Conservation (phyloP, 1,139 yeast genomes). For the Geotrichum bryndzae region DNA sequence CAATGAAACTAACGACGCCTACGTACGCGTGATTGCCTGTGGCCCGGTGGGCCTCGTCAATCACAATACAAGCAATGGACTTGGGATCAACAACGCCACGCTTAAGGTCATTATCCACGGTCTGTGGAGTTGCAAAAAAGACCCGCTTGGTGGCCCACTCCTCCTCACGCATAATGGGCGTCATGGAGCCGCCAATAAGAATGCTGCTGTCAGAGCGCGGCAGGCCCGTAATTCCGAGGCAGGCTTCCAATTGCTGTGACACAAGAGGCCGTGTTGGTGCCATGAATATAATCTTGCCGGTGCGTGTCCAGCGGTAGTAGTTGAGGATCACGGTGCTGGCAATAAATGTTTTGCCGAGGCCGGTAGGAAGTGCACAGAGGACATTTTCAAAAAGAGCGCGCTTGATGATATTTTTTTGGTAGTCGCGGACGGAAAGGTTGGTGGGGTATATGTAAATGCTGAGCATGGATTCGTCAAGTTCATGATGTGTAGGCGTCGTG, state of each 20-base stretch:
- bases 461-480: slow-evolving; percentile 40
- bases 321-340: slow-evolving; percentile 93
- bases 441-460: slow-evolving; percentile 72
- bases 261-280: slow-evolving; percentile 97
- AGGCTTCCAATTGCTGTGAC: slow-evolving; percentile 95
- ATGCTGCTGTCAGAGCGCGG: slow-evolving; percentile 74
- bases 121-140: slow-evolving; percentile 94
- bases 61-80: slow-evolving; percentile 63
- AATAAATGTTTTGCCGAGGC: slow-evolving; percentile 93
- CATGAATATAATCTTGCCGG: slow-evolving; percentile 78
- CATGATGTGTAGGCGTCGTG: slow-evolving; percentile 34
- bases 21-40: slow-evolving; percentile 86
- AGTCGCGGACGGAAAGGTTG: slow-evolving; percentile 75
- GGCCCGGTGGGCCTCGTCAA: slow-evolving; percentile 96
- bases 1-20: slow-evolving; percentile 64
- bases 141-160: slow-evolving; percentile 75
- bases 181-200: slow-evolving; percentile 49
- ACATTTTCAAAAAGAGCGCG: slow-evolving; percentile 68
- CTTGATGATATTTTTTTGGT: slow-evolving; percentile 74
- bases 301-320: slow-evolving; percentile 74
- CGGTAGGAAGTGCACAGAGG: slow-evolving; percentile 92
- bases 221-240: slow-evolving; percentile 81
- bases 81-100: slow-evolving; percentile 73
- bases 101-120: slow-evolving; percentile 81
- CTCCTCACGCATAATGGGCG: slow-evolving; percentile 43